Conservation (phyloP, 2,329 filamentous ascomycete species). For the Clarireedia hainanense region DNA sequence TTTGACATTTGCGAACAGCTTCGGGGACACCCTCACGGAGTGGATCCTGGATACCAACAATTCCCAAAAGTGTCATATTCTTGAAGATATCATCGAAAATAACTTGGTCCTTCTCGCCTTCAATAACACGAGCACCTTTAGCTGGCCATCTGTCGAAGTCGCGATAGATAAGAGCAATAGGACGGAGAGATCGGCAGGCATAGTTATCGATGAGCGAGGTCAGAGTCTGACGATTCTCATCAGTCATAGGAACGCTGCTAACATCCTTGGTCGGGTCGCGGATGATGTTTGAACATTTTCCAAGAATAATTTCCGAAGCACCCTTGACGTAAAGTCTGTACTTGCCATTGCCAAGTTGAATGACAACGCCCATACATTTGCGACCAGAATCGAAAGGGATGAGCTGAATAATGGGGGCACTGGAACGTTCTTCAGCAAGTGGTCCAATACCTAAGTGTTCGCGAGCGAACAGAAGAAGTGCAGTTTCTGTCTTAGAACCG, state of each 20-base stretch:
- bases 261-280: conserved; percentile 51
- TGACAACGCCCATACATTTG: conserved; percentile 62
- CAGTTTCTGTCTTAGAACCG: conserved; percentile 72
- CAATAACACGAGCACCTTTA: conserved; percentile 41
- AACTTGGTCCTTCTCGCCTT: conserved; percentile 54
- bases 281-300: conserved; percentile 42
- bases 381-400: conserved; percentile 35
- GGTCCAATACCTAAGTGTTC: conserved; percentile 58
- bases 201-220: conserved; percentile 51
- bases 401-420: conserved; percentile 49
- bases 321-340: conserved; percentile 45
- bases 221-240: conserved; percentile 47
- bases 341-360: conserved; percentile 39
- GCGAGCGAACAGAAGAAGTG: conserved; percentile 60
- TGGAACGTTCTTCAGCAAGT: conserved; percentile 53
- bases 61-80: conserved; percentile 64
- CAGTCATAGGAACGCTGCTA: conserved; percentile 42
- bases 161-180: conserved; percentile 65
- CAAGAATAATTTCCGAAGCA: conserved; percentile 43
- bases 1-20: conserved; percentile 59
- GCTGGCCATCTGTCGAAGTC: conserved; percentile 67
- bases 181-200: conserved; percentile 61
- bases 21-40: conserved; percentile 59
- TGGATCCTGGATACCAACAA: conserved; percentile 70
- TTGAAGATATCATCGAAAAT: conserved; percentile 62